A percentile compares a stretch with the other conserved stretches of the same genome.
These are phyloP conservation scores for Mortierella antarctica DNA, from an alignment of 192 early-diverging fungal species.

Conservation along the genomic window DNA sequence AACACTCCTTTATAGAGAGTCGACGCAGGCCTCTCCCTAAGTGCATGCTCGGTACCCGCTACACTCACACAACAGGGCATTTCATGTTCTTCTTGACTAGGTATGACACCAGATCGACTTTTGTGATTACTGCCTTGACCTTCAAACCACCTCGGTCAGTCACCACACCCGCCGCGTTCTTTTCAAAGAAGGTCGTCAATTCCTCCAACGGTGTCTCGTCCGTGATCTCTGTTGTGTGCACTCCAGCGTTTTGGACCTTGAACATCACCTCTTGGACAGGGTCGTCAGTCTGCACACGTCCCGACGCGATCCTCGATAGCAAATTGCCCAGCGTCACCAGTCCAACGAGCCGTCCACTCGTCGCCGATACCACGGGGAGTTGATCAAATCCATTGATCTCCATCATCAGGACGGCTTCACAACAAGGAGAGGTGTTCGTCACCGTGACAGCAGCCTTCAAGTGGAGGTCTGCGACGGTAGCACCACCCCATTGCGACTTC, in stretches of 20 bases:
- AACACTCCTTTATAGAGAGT: too few relatives aligned
- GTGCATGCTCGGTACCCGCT: too few relatives aligned
- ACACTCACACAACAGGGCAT: too few relatives aligned
- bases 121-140: constrained; percentile 89
- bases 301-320: constrained; percentile 81
- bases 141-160: constrained; percentile 73
- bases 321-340: constrained; percentile 91
- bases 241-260: constrained; percentile 67
- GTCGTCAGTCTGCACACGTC: constrained; percentile 72
- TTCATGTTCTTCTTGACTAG: constrained; percentile 68
- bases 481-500: constrained; percentile 81
- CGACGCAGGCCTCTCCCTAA: too few relatives aligned
- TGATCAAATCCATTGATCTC: constrained; percentile 94
- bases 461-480: constrained; percentile 82
- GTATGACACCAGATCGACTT: constrained; percentile 89
- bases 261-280: constrained; percentile 84
- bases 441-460: constrained; percentile 89
- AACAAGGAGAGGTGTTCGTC: constrained; percentile 74
- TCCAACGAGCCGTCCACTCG: constrained; percentile 72
- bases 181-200: constrained; percentile 92
- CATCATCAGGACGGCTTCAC: constrained; percentile 91
- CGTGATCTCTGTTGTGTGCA: constrained; percentile 90
- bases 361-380: constrained; percentile 83
- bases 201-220: constrained; percentile 84
- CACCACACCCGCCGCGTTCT: constrained; percentile 89